phyloP scores from a whole-genome alignment of 2,329 filamentous ascomycete genomes.

The Emydomyces testavorans region DNA sequence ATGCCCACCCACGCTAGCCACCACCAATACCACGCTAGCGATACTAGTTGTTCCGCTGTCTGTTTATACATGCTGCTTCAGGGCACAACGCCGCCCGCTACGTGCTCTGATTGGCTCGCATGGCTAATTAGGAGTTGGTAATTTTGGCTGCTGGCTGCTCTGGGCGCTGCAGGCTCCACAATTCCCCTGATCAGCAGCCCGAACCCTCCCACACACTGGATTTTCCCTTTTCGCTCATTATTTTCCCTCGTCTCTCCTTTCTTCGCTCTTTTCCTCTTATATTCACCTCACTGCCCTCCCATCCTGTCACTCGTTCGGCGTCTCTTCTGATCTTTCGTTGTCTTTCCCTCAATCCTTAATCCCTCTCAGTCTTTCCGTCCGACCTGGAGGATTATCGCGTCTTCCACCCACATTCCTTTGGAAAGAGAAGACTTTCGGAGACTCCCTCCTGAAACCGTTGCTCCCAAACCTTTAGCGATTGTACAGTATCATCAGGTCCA shows the following conservation, averaged over 20 bases:
- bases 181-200: conserved; percentile 1
- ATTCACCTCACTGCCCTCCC: conserved; percentile 16
- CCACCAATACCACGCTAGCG: not conserved
- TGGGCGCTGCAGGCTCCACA: not conserved
- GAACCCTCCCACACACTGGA: not conserved
- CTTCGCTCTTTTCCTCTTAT: conserved; percentile 21
- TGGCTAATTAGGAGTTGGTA: not conserved
- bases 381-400: conserved; percentile 32
- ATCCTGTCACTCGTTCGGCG: conserved; percentile 13
- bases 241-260: conserved; percentile 20
- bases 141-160: not conserved
- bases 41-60: not conserved
- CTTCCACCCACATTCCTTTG: conserved; percentile 33
- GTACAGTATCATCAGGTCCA: not conserved
- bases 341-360: conserved; percentile 13
- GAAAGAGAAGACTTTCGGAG: conserved; percentile 1
- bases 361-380: conserved; percentile 26
- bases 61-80: not conserved
- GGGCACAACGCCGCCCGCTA: not conserved
- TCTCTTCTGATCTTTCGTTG: conserved; percentile 16
- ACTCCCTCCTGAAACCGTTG: conserved; percentile 2
- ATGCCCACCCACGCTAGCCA: conserved; percentile 3
- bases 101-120: not conserved
- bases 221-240: conserved; percentile 11
- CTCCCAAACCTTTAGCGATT: not conserved